Percentiles rank a stretch among this genome's conserved stretches.
Evolutionary conservation across 371 early-diverging fungal genomes (phyloP).

Genomic region (Lichtheimia corymbifera): DNA sequence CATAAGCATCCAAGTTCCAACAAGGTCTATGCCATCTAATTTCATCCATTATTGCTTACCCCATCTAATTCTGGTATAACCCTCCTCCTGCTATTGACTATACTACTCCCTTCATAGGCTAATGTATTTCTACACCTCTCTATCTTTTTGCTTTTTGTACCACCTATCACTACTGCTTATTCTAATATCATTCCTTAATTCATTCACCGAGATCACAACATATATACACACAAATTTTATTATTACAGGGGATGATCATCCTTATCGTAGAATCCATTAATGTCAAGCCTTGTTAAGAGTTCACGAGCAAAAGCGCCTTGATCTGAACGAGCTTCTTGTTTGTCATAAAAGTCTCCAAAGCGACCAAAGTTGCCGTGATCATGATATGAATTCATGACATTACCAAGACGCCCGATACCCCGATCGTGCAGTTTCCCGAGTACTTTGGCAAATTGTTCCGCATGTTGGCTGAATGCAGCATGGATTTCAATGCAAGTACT

Average conservation of each 20-base stretch:
- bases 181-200: background rate
- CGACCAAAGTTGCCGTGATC: constrained; percentile 15
- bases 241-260: background rate
- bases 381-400: constrained; percentile 30
- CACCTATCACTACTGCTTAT: background rate
- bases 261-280: constrained; percentile 24
- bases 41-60: no score
- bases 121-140: no score
- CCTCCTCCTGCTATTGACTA: no score
- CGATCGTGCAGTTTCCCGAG: constrained; percentile 40
- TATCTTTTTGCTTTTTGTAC: no score
- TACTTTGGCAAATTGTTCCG: constrained; percentile 34
- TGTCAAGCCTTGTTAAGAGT: constrained; percentile 23
- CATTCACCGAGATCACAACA: background rate
- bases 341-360: constrained; percentile 29
- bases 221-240: background rate
- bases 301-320: constrained; percentile 34
- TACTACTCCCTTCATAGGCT: no score
- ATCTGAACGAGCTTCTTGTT: constrained; percentile 23
- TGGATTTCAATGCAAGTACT: constrained; percentile 13
- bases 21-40: constrained; percentile 3
- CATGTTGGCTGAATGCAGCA: constrained; percentile 31
- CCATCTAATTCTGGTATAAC: no score
- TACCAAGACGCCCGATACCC: constrained; percentile 37
- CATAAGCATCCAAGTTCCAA: background rate